These are phyloP conservation scores for Coccinonectria pachysandricola DNA, from an alignment of 2,329 filamentous ascomycete genomes.

Conservation along the genomic window DNA sequence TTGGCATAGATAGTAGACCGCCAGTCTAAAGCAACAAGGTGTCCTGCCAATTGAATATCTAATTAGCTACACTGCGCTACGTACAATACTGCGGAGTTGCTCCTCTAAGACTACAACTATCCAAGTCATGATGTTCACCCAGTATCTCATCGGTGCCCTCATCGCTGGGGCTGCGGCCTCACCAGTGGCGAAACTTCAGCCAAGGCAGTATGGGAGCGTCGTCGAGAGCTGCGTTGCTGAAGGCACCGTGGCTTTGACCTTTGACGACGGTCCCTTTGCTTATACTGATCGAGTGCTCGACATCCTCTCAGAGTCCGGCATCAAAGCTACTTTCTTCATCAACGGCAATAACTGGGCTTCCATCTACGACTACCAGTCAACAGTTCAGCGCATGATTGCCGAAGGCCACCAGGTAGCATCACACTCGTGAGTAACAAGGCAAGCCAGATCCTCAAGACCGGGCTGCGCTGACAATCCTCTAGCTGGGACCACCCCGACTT, in stretches of 20 bases:
- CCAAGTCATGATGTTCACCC: too few species aligned
- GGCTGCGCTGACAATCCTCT: slow-evolving; percentile 4
- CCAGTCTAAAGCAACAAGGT: too few species aligned
- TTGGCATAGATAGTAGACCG: too few species aligned
- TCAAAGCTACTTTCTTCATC: slow-evolving; percentile 22
- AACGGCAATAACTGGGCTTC: slow-evolving; percentile 11
- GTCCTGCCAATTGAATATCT: too few species aligned
- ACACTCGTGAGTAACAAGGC: slow-evolving; percentile 29
- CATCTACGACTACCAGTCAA: slow-evolving; percentile 6
- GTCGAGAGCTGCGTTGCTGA: slow-evolving; percentile 16
- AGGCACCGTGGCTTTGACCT: slow-evolving; percentile 25
- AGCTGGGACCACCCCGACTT: slow-evolving; percentile 24
- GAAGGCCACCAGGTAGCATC: slow-evolving; percentile 46
- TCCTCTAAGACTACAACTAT: too few species aligned
- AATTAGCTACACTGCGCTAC: too few species aligned
- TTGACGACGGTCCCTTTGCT: slow-evolving; percentile 28
- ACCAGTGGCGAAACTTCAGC: background rate
- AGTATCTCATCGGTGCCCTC: too few species aligned
- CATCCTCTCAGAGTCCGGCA: slow-evolving; percentile 11
- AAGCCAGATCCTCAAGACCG: too few species aligned
- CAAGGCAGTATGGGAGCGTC: slow-evolving; percentile 7
- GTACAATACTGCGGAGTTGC: too few species aligned
- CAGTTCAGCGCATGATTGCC: slow-evolving; percentile 29
- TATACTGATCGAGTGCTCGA: slow-evolving; percentile 27
- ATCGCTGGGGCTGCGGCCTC: background rate